Conservation (phyloP, 805 yeast genomes). For the Clavispora phyllophila region DNA sequence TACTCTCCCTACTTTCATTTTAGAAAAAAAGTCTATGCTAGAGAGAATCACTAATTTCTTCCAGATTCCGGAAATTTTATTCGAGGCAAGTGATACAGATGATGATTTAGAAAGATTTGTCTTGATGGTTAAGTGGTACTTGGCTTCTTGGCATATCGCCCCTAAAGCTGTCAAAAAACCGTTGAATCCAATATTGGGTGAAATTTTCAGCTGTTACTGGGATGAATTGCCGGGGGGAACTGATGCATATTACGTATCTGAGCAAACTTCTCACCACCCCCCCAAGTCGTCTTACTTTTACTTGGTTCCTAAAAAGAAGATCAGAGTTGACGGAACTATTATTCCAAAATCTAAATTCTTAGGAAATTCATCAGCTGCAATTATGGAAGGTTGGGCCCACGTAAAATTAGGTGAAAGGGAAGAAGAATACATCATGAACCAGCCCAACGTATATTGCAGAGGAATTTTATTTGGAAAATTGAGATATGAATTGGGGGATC, state of each 20-base stretch:
- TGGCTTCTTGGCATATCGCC: conserved; percentile 96
- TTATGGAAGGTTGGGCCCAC: conserved; percentile 88
- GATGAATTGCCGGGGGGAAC: conserved; percentile 63
- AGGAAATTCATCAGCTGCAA: conserved; percentile 95
- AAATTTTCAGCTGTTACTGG: conserved; percentile 89
- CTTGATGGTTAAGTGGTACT: conserved; percentile 78
- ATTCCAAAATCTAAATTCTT: conserved; percentile 83
- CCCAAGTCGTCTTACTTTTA: conserved; percentile 94
- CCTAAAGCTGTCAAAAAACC: conserved; percentile 99
- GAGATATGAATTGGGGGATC: conserved; percentile 90
- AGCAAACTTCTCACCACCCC: conserved; percentile 98
- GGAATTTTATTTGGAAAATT: conserved; percentile 89
- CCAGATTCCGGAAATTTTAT: conserved; percentile 69
- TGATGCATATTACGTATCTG: conserved; percentile 80
- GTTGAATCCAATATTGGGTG: conserved; percentile 90
- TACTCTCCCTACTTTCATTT: conserved; percentile 90
- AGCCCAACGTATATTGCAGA: conserved; percentile 93
- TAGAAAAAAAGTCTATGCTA: conserved; percentile 93
- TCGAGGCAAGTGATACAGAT: conserved; percentile 57
- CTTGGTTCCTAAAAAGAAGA: conserved; percentile 71
- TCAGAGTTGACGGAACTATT: conserved; percentile 84
- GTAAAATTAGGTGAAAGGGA: conserved; percentile 59
- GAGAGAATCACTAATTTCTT: conserved; percentile 90
- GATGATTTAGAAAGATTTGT: conserved; percentile 69
- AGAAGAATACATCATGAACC: conserved; percentile 82